These are phyloP conservation scores for Calycina marina DNA, from an alignment of 2,329 filamentous ascomycete genomes.

Conservation along the genomic window DNA sequence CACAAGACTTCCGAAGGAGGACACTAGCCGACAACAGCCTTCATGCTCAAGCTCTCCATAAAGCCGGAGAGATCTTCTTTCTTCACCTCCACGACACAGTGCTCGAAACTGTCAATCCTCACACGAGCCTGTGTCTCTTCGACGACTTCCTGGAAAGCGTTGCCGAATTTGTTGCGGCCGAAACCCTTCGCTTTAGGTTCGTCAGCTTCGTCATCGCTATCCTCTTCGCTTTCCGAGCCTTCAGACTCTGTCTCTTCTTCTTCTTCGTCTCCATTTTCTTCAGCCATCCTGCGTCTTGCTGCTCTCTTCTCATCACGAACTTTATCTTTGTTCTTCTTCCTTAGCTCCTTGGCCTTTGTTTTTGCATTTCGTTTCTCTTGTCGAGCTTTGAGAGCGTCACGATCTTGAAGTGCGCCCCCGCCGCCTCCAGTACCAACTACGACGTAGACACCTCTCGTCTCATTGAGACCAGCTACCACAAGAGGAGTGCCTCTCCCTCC, in stretches of 20 bases:
- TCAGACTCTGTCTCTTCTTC: conserved; percentile 36
- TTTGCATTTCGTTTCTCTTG: conserved; percentile 49
- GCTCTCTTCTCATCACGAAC: conserved; percentile 45
- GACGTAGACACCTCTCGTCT: conserved; percentile 74
- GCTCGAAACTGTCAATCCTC: conserved; percentile 90
- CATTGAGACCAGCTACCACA: conserved; percentile 80
- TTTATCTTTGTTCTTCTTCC: conserved; percentile 39
- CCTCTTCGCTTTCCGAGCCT: conserved; percentile 11
- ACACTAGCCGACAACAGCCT: conserved; percentile 57
- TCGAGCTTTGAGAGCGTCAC: conserved; percentile 48
- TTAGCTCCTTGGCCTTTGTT: conserved; percentile 45
- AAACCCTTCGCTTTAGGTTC: conserved; percentile 47
- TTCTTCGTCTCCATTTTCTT: conserved; percentile 32
- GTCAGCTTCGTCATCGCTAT: conserved; percentile 35
- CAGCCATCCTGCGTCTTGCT: conserved; percentile 36
- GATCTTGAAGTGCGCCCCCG: conserved; percentile 51
- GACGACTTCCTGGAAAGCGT: conserved; percentile 89
- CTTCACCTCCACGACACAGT: conserved; percentile 93
- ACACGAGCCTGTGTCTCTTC: conserved; percentile 81
- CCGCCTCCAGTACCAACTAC: conserved; percentile 77
- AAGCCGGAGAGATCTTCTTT: conserved; percentile 90
- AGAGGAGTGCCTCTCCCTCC: conserved; percentile 67
- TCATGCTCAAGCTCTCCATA: conserved; percentile 81
- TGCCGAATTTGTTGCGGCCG: conserved; percentile 80
- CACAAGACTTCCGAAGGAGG: neutral